Percentiles rank a stretch among this genome's conserved stretches.
Conservation (phyloP, 441 rosid genomes). For the Eruca vesicaria region DNA sequence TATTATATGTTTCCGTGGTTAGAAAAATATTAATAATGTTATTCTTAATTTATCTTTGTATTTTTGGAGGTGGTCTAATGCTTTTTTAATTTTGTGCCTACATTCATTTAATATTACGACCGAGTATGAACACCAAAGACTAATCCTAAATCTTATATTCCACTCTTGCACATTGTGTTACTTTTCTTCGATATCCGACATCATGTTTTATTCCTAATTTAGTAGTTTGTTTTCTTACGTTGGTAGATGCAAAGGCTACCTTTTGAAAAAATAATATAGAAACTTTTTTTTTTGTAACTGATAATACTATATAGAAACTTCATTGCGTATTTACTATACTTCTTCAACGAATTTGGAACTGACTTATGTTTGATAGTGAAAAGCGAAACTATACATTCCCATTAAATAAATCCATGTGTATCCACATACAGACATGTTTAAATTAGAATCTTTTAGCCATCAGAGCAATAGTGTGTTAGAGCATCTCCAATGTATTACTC, state of each 20-base stretch:
- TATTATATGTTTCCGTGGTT: too few relatives aligned
- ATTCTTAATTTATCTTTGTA: background rate
- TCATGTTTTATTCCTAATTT: conserved; percentile 3
- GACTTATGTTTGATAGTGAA: too few relatives aligned
- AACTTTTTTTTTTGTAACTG: too few relatives aligned
- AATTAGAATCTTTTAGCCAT: conserved; percentile 18
- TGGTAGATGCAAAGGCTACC: conserved; percentile 4
- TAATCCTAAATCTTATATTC: background rate
- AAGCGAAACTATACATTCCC: background rate
- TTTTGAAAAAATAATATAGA: too few relatives aligned
- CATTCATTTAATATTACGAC: conserved; percentile 20
- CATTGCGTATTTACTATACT: too few relatives aligned
- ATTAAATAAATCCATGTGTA: background rate
- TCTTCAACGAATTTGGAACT: too few relatives aligned
- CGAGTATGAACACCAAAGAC: conserved; percentile 28
- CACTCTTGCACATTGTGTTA: too few relatives aligned
- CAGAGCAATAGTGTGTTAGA: conserved; percentile 12
- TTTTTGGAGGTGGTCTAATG: conserved; percentile 24
- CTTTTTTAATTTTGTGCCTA: conserved; percentile 13
- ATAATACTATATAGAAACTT: background rate
- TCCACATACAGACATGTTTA: background rate
- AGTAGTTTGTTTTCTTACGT: background rate
- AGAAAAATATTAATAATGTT: too few relatives aligned
- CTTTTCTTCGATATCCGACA: conserved; percentile 11
- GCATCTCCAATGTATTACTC: too few relatives aligned